Evolutionary conservation across 2,329 filamentous ascomycete genomes (phyloP), one percentile per base, ranked within the genome.

Genomic region (Cordyceps pruinosa): DNA sequence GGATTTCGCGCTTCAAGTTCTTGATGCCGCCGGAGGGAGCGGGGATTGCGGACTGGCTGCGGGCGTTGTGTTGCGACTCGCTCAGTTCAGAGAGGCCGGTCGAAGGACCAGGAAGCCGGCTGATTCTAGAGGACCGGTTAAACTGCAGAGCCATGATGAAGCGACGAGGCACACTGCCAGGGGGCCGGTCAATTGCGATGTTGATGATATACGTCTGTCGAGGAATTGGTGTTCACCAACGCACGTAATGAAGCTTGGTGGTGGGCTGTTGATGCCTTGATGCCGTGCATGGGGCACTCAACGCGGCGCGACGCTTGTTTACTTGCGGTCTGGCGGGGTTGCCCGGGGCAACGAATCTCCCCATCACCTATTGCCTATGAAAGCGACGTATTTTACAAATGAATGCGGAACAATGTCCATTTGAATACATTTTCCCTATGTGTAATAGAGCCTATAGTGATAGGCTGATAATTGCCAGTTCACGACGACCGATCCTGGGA

Each of bases 21-120:
- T 75, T 74, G 21, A 61, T 53, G 6, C 65, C 57, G n/a, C 74
- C 67, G 12, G 74, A 4, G 34, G 42, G 70, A 34, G 75, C 70
- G 53, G 72, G 72, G 37, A 73, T 73, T 0, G 75, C 67, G 2
- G 71, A 68, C 50, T 77, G 77, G 12, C 71, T 68, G 51, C 82
- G 78, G 44, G 77, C 69, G 66, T 87, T 86, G 69, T 73, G 75
- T 64, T 86, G 81, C n/a, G 83, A 84, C 8, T 84, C 80, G 64
- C 73, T 77, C 62, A 83, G 78, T 65, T 85, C 82, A 10, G 75
- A 69, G 17, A 85, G 74, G 4, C 72, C 71, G 13, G 51, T 25
- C 9, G 58, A 47, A 12, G 58, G 58, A n/a, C 58, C 56, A 25
- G 59, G 59, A 5, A 58, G 47, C 10, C 51, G 51, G 37, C 58